These are phyloP conservation scores for Plasmodium ovale DNA, from an alignment of 169 alveolate species.

Conservation along the genomic window DNA sequence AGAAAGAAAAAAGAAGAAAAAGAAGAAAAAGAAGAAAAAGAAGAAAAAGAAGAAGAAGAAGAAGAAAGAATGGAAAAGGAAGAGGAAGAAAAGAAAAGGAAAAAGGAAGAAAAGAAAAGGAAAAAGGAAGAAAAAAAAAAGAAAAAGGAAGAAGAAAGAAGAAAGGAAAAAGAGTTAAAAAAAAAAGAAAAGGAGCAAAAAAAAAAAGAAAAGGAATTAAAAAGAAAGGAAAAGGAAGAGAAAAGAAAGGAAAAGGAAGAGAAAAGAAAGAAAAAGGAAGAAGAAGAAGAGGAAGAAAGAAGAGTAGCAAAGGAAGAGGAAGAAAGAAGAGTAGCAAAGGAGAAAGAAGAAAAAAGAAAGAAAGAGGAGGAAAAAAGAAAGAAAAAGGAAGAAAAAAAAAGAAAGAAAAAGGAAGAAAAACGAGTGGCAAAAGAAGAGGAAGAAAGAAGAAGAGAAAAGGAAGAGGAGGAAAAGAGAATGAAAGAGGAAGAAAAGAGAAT, in stretches of 20 bases:
- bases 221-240: background rate
- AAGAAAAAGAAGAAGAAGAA: background rate
- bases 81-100: background rate
- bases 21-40: background rate
- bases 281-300: background rate
- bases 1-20: background rate
- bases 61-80: background rate
- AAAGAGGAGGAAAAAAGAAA: background rate
- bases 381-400: background rate
- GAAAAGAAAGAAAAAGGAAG: background rate
- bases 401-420: background rate
- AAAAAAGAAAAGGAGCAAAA: too few relatives aligned
- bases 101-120: background rate
- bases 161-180: background rate
- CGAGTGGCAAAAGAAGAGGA: background rate
- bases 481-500: background rate
- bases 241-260: background rate
- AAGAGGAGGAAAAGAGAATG: background rate
- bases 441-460: background rate
- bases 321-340: background rate
- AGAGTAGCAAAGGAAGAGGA: background rate
- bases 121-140: background rate
- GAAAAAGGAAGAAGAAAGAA: background rate
- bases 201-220: too few relatives aligned
- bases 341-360: background rate